Evolutionary conservation across 139 green algal genomes (phyloP).

Genomic region (Nannochloris sp.): DNA sequence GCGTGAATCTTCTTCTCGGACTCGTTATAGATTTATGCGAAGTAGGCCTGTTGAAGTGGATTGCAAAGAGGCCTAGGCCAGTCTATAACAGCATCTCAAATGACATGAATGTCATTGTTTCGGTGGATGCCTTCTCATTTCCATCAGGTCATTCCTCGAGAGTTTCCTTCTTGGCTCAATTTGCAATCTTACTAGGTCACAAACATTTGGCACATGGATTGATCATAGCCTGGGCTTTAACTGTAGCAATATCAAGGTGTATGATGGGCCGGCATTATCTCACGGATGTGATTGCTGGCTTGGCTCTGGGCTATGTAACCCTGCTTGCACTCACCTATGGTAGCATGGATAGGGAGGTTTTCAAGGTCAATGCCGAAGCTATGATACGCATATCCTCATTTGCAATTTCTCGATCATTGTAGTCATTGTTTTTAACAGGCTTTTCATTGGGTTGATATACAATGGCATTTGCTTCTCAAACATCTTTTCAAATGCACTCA

Average conservation of each 20-base stretch:
- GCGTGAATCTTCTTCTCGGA: constrained; percentile 22
- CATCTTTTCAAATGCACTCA: too few species aligned
- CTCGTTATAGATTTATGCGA: constrained; percentile 41
- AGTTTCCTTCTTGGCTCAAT: constrained; percentile 36
- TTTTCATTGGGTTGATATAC: too few species aligned
- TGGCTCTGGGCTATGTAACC: constrained; percentile 31
- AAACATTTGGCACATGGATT: not conserved
- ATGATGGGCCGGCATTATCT: constrained; percentile 53
- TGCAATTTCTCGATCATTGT: too few species aligned
- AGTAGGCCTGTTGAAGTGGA: constrained; percentile 38
- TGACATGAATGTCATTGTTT: constrained; percentile 46
- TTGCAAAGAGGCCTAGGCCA: constrained; percentile 31
- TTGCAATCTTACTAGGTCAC: constrained; percentile 14
- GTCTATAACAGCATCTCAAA: constrained; percentile 38
- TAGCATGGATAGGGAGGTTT: not conserved
- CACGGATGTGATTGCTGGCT: constrained; percentile 39
- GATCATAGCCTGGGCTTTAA: constrained; percentile 20
- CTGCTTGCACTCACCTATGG: constrained; percentile 28
- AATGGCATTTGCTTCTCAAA: too few species aligned
- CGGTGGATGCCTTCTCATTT: constrained; percentile 51
- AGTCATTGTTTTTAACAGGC: too few species aligned
- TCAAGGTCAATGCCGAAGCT: not conserved
- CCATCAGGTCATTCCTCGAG: constrained; percentile 50
- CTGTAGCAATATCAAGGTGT: constrained; percentile 34
- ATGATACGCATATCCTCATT: not conserved